These are phyloP conservation scores for Syzygium oleosum DNA, from an alignment of 345 rosid species.

Conservation along the genomic window DNA sequence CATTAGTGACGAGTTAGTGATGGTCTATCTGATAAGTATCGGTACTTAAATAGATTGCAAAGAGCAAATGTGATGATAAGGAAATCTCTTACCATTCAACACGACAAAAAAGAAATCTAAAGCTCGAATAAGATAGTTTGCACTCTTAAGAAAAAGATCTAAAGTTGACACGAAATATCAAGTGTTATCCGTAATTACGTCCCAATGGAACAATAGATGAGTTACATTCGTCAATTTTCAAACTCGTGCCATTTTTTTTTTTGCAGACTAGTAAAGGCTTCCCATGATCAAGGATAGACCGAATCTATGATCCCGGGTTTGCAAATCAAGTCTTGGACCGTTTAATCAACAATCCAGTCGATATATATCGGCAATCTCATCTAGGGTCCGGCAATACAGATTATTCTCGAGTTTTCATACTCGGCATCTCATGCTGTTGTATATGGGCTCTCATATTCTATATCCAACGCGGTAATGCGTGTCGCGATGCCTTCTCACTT, in stretches of 20 bases:
- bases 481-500: not conserved
- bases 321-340: not conserved
- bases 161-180: not conserved
- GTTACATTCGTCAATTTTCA: not conserved
- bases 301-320: not conserved
- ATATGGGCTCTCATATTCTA: too few relatives aligned
- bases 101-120: not conserved
- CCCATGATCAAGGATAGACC: not conserved
- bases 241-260: not conserved
- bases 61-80: not conserved
- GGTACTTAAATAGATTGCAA: not conserved
- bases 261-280: not conserved
- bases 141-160: too few relatives aligned
- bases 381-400: too few relatives aligned
- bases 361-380: not conserved
- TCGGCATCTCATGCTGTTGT: too few relatives aligned
- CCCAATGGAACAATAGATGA: not conserved
- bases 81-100: accelerated
- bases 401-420: not conserved
- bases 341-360: not conserved
- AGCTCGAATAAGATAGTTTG: not conserved
- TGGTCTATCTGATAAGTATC: not conserved
- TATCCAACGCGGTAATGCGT: too few relatives aligned
- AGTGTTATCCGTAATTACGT: too few relatives aligned
- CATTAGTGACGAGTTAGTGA: not conserved